Base-by-base conservation (phyloP, 2,329 filamentous ascomycete genomes). In the Dactylonectria macrodidyma region DNA sequence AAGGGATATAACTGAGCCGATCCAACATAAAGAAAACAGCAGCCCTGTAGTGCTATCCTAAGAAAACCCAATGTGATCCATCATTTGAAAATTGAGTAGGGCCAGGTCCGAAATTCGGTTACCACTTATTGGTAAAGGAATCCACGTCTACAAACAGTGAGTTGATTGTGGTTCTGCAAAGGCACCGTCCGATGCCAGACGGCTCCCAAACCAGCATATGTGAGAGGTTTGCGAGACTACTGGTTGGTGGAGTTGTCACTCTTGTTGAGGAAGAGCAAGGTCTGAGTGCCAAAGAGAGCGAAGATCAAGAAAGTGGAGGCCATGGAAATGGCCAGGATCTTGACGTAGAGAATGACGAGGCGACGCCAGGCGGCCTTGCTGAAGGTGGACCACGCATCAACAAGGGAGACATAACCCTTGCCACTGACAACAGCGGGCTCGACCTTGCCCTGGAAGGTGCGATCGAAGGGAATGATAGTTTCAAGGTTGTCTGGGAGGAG, bases 401-500 rank as follows among this genome's bases (percentile, higher is more conserved):
- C 79, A 76, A 95, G 87, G 47, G 92, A 89, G 69, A 93, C 86
- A 72, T 89, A 90, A 72, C 93, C 93, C 70, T 86, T 88, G 62
- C 92, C 93, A 66, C 90, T 91, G n/a, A 94, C 84, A 57, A 94
- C 87, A 67, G 89, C 88, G n/a, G 93, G 91, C 71, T 92, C 89
- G 33, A 95, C 89, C 78, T 91, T 92, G 74, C 93, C 93, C 70
- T 88, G 89, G 77, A 97, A 97, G 34, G 91, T 92, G 71, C 95
- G 93, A 85, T 98, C 95, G 76, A 98, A 97, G 36, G 94, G 92
- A 41, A 98, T 91, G 71, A 98, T 93, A 30, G 93, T 90, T 82
- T 97, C 92, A 72, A 95, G 88, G 19, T 93, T 91, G 66, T 94
- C 91, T 1, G 94, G 89, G 3, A 98, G 89, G 74, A 97, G 90